Evolutionary conservation across 2,329 filamentous ascomycete genomes (phyloP).

Genomic region (Clarireedia sp.): DNA sequence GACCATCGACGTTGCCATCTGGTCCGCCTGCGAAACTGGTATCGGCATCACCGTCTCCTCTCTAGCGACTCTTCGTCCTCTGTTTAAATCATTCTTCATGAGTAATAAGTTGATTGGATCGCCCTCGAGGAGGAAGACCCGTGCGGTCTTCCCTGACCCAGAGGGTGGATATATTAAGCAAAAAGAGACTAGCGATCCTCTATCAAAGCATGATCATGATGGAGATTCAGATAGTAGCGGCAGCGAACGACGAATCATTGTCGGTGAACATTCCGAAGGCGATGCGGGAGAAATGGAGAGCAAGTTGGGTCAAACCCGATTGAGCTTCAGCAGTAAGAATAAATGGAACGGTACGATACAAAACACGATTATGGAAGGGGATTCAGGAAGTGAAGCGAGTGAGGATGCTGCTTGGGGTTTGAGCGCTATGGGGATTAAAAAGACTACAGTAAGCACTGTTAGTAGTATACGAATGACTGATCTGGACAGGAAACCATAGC

Average conservation of each 20-base stretch:
- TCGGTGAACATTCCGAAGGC: background rate
- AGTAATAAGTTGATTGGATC: background rate
- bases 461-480: background rate
- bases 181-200: background rate
- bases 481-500: background rate
- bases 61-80: slow-evolving; percentile 33
- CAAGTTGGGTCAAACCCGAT: background rate
- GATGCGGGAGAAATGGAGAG: background rate
- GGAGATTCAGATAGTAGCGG: background rate
- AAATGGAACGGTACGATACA: background rate
- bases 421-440: background rate
- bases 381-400: background rate
- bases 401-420: background rate
- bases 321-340: background rate
- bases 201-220: background rate
- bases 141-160: background rate
- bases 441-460: background rate
- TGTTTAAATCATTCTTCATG: slow-evolving; percentile 24
- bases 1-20: slow-evolving; percentile 35
- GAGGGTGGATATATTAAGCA: background rate
- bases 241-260: background rate
- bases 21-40: slow-evolving; percentile 34
- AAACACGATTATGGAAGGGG: background rate
- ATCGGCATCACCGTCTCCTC: slow-evolving; percentile 34
- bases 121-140: background rate